Conservation (phyloP, 345 rosid genomes). For the Syzygium aqueum region DNA sequence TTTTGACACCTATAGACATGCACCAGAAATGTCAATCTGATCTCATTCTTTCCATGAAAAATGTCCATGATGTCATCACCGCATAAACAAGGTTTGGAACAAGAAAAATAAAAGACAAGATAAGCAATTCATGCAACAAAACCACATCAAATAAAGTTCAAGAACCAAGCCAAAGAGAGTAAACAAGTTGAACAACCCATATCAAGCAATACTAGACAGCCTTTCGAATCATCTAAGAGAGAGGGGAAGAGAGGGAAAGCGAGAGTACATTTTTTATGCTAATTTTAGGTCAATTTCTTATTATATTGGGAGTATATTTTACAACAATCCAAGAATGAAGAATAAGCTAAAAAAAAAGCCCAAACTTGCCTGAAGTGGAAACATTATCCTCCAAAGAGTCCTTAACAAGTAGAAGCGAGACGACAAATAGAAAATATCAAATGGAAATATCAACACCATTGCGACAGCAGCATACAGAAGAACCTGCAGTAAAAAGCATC, state of each 20-base stretch:
- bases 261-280: not conserved
- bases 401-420: slow-evolving; percentile 79
- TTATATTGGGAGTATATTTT: not conserved
- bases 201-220: not conserved
- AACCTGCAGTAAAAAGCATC: slow-evolving; percentile 43
- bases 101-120: not conserved
- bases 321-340: not conserved
- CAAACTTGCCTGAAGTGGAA: slow-evolving; percentile 77
- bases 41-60: not conserved
- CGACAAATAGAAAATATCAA: slow-evolving; percentile 72
- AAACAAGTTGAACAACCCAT: not conserved
- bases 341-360: not conserved
- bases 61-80: not conserved
- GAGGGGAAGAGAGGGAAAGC: not conserved
- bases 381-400: slow-evolving; percentile 81
- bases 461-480: slow-evolving; percentile 60
- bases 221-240: not conserved
- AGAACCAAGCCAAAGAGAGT: not conserved
- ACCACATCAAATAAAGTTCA: not conserved
- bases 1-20: not conserved
- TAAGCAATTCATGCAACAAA: not conserved
- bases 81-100: not conserved
- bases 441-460: slow-evolving; percentile 70
- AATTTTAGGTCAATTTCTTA: not conserved
- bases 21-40: not conserved